Base-by-base conservation (phyloP, 345 rosid genomes). In the Zanthoxylum bungeanum region DNA sequence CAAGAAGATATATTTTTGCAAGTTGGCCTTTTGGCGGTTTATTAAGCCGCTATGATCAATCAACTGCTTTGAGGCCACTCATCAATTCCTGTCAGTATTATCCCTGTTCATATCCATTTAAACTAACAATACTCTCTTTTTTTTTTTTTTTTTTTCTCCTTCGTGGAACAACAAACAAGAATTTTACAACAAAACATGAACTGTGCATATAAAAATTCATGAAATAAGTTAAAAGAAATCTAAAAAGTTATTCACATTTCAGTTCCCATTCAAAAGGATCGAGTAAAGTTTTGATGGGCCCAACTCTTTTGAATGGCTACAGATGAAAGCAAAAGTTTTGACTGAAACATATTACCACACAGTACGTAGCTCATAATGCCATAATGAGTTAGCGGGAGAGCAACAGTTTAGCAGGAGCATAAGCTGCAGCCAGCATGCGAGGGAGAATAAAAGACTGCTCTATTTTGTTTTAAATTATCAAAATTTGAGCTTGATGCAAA, bases 361-460 rank as follows among this genome's bases (percentile, higher is more conserved):
- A 24, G 17, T n/a, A n/a, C n/a, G n/a, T 55, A 1, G 31, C 31
- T 55, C 37, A 39, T 14, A 9, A 24, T 53, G 27, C 51, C 30
- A 10, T 33, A 50, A n/a, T n/a, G n/a, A 50, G 10, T 12, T 7
- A 33, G 30, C 12, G 31, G 36, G 46, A 12, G 36, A 64, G 17
- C 7, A 27, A 28, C 24, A 47, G 9, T 11, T n/a, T 11, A 50
- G 58, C 39, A 63, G 64, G 57, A 69, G 60, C 64, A 19, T 60
- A 9, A 53, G 36, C 22, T 24, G 52, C 57, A 65, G 60, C 76
- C 70, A 72, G 78, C 79, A 73, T 70, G 72, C 67, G 22, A 60
- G 66, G 66, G 19, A 36, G 57, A 66, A 60, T 14, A 61, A 27
- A 78, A 74, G 62, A 73, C 74, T 76, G 74, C 64, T 9, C 14